These are phyloP conservation scores for Ganoderma lingzhi DNA, from an alignment of 1,284 basidiomycete genomes.

Conservation along the genomic window DNA sequence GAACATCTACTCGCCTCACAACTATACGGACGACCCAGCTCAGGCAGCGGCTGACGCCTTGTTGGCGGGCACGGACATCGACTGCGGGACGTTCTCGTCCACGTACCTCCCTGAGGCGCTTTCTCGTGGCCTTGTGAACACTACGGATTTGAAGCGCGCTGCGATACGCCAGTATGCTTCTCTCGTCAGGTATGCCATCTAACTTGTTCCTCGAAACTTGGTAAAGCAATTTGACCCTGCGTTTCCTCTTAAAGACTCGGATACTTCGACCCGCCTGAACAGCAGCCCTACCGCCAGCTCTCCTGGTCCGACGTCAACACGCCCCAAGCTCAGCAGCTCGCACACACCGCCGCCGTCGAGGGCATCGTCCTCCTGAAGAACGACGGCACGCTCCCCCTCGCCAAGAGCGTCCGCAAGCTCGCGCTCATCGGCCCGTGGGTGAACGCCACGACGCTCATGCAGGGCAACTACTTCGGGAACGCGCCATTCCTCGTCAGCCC, in stretches of 20 bases:
- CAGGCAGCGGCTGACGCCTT: conserved; percentile 58
- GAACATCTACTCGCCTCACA: conserved; percentile 58
- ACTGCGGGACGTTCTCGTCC: conserved; percentile 59
- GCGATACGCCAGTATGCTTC: conserved; percentile 58
- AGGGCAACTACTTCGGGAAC: conserved; percentile 61
- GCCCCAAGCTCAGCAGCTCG: conserved; percentile 54
- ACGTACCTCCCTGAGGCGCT: conserved; percentile 54
- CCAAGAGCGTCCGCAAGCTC: conserved; percentile 49
- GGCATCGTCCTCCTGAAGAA: conserved; percentile 66
- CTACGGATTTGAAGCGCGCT: conserved; percentile 51
- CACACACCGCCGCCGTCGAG: conserved; percentile 57
- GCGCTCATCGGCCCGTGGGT: conserved; percentile 65
- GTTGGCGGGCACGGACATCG: conserved; percentile 62
- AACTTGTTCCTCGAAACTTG: no score
- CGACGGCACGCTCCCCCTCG: conserved; percentile 59
- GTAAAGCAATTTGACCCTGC: no score
- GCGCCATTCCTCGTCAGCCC: conserved; percentile 65
- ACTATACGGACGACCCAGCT: conserved; percentile 51
- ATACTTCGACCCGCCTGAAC: conserved; percentile 59
- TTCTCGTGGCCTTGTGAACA: conserved; percentile 53
- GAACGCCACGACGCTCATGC: conserved; percentile 61
- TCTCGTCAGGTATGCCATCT: conserved; percentile 53
- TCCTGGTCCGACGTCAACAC: conserved; percentile 58
- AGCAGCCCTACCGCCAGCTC: conserved; percentile 59
- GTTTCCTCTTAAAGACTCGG: conserved; percentile 48